Evolutionary conservation across 768 basidiomycete genomes (phyloP), one percentile per base, ranked within the genome.

Genomic region (Suillus cothurnatus): DNA sequence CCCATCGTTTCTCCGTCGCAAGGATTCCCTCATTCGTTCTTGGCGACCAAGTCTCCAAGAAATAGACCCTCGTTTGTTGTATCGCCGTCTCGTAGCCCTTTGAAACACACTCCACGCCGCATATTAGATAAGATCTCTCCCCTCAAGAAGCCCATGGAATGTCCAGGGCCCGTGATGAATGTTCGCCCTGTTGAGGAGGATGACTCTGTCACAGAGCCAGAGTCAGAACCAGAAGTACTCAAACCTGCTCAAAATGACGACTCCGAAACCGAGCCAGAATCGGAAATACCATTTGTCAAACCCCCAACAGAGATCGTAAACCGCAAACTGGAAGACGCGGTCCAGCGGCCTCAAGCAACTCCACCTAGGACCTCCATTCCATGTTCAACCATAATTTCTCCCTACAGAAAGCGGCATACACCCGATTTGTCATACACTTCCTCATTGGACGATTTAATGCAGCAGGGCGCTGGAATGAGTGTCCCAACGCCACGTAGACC

Each of bases 241-340:
- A 41, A 61, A 59, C n/a, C 60, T 21, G 15, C 39, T n/a, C 19
- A 0, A 14, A 69, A 68, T 23, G 72, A 75, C 39, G 75, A 75
- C 32, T 76, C 75, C 23, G 71, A 66, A 23, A 76, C 75, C 4
- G 75, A 76, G 63, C 70, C 78, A 39, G 76, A 79, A 55, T 78
- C 76, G 21, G 76, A 41, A 19, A 77, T 28, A 71, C 71, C 21
- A 70, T 73, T 6, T 6, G 58, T 59, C 41, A 41, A 28, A 14
- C 26, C 12, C 26, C 11, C 70, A 15, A 68, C 70, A 5, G 66
- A 60, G 43, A 72, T 76, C 1, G 38, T 65, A 34, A 67, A n/a
- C 12, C 12, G 32, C 4, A n/a, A 34, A 55, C 21, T 6, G 12
- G 32, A 50, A 65, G 69, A 62, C 43, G 67, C 43, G 19, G 38